phyloP scores from a whole-genome alignment of 2,329 filamentous ascomycete genomes.

The Aphanoascus verrucosus region DNA sequence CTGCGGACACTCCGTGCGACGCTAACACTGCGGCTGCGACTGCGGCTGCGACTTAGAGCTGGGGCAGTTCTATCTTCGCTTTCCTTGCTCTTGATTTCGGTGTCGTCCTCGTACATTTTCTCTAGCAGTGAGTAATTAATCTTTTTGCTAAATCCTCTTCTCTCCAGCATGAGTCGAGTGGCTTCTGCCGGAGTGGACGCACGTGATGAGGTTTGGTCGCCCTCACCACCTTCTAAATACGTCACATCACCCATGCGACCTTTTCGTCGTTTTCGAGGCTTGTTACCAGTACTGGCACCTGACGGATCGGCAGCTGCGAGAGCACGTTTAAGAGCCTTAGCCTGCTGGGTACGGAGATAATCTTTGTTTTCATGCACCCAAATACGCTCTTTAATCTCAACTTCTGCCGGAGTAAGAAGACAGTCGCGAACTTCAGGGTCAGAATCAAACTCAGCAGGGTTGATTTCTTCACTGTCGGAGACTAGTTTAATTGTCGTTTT shows the following conservation, averaged over 20 bases:
- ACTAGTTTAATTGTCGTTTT: conserved; percentile 37
- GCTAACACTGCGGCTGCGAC: conserved; percentile 28
- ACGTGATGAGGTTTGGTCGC: conserved; percentile 54
- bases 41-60: conserved; percentile 6
- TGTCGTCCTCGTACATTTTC: conserved; percentile 31
- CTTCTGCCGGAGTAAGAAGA: conserved; percentile 61
- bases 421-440: conserved; percentile 81
- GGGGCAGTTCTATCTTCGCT: conserved; percentile 17
- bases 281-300: conserved; percentile 21
- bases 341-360: conserved; percentile 77
- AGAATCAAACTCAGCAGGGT: conserved; percentile 73
- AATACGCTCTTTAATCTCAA: conserved; percentile 73
- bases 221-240: conserved; percentile 41
- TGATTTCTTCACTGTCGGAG: conserved; percentile 48
- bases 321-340: conserved; percentile 67
- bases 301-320: conserved; percentile 40
- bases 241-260: conserved; percentile 39
- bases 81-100: conserved; percentile 16
- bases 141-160: conserved; percentile 59
- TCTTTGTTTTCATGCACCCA: conserved; percentile 95
- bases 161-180: conserved; percentile 56
- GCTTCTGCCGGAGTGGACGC: conserved; percentile 60
- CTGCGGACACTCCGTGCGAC: conserved; percentile 14
- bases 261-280: conserved; percentile 42
- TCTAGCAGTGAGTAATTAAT: conserved; percentile 53